Percentiles rank a stretch among this genome's conserved stretches.
Conservation (phyloP, 2,329 filamentous ascomycete species). For the Penicillium freii region DNA sequence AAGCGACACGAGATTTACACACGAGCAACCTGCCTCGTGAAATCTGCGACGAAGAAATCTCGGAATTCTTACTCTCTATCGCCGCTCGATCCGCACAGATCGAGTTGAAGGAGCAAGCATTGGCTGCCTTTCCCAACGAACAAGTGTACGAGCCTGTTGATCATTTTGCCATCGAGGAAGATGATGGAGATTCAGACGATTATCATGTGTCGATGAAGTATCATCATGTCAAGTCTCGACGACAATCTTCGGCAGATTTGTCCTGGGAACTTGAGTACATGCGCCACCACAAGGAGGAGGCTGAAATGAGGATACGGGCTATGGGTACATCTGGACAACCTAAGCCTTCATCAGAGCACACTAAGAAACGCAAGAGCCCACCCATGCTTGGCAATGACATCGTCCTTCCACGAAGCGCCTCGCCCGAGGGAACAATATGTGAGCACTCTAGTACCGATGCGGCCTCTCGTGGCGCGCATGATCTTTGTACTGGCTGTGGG, state of each 20-base stretch:
- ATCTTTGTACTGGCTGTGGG: slow-evolving; percentile 55
- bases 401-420: slow-evolving; percentile 74
- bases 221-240: slow-evolving; percentile 35
- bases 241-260: slow-evolving; percentile 48
- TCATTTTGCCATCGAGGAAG: slow-evolving; percentile 48
- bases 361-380: slow-evolving; percentile 63
- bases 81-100: slow-evolving; percentile 77
- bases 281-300: slow-evolving; percentile 70
- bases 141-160: slow-evolving; percentile 47
- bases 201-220: slow-evolving; percentile 26
- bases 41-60: slow-evolving; percentile 73
- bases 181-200: slow-evolving; percentile 37
- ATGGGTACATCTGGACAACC: slow-evolving; percentile 34
- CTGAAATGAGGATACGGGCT: slow-evolving; percentile 48
- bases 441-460: slow-evolving; percentile 67
- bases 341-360: slow-evolving; percentile 45
- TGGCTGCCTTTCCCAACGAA: slow-evolving; percentile 52
- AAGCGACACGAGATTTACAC: slow-evolving; percentile 37
- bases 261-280: slow-evolving; percentile 77
- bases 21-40: slow-evolving; percentile 36
- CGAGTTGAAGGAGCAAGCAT: slow-evolving; percentile 67
- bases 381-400: slow-evolving; percentile 87
- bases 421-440: slow-evolving; percentile 79
- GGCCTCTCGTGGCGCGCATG: slow-evolving; percentile 51
- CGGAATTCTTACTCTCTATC: slow-evolving; percentile 73